Conservation (phyloP, 352 stramenopile genomes). For the Peronospora belbahrii region DNA sequence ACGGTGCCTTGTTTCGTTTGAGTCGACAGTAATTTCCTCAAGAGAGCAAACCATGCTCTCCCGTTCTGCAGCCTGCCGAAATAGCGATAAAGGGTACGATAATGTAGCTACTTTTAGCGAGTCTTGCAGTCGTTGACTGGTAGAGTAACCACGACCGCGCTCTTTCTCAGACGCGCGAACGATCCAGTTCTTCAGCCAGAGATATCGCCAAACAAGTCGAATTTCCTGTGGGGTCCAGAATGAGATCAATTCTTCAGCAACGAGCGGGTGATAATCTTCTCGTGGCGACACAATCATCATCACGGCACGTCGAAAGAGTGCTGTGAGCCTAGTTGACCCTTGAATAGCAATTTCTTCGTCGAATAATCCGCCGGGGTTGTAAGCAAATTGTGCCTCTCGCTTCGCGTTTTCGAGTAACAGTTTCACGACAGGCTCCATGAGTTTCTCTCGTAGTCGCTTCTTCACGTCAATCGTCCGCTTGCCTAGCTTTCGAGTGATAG, state of each 20-base stretch:
- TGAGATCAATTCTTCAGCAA: constrained; percentile 79
- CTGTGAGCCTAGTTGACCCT: constrained; percentile 45
- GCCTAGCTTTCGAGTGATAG: constrained; percentile 50
- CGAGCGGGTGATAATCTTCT: constrained; percentile 67
- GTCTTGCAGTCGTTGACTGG: constrained; percentile 58
- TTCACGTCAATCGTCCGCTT: constrained; percentile 76
- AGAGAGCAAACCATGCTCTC: constrained; percentile 61
- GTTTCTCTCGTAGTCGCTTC: constrained; percentile 64
- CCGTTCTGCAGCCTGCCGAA: constrained; percentile 66
- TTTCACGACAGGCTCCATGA: constrained; percentile 51
- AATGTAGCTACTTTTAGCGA: constrained; percentile 62
- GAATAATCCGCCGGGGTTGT: constrained; percentile 47
- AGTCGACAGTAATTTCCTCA: constrained; percentile 37
- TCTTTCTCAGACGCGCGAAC: constrained; percentile 68
- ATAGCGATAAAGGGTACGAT: constrained; percentile 58
- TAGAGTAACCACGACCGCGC: constrained; percentile 51
- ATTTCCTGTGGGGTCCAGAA: constrained; percentile 69
- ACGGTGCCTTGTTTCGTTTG: constrained; percentile 5
- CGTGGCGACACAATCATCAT: constrained; percentile 75
- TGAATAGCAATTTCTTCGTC: constrained; percentile 62
- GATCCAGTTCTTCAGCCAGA: constrained; percentile 85
- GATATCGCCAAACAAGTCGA: constrained; percentile 69
- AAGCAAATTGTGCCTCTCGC: constrained; percentile 29
- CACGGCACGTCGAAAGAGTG: constrained; percentile 66
- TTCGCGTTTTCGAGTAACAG: constrained; percentile 53